Evolutionary conservation across 1,139 yeast genomes (phyloP).

Genomic region (Yarrowia galli): DNA sequence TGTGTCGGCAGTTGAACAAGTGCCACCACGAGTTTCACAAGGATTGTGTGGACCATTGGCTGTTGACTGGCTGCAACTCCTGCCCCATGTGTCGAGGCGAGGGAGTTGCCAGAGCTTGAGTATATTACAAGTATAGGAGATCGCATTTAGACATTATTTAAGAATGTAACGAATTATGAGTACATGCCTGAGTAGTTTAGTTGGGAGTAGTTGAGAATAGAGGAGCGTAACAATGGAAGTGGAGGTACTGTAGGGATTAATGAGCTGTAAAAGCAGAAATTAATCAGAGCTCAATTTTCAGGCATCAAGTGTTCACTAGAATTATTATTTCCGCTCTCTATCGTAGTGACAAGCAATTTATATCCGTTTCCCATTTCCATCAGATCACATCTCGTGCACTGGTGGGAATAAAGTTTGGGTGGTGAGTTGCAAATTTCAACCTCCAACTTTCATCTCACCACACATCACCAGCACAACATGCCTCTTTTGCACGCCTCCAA

Average conservation of each 20-base stretch:
- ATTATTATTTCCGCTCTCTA: no score
- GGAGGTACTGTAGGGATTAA: no score
- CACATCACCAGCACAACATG: conserved; percentile 55
- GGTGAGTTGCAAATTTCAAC: conserved; percentile 34
- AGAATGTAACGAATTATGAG: conserved; percentile 28
- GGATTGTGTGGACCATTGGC: conserved; percentile 65
- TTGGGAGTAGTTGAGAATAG: background rate
- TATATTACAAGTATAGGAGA: background rate
- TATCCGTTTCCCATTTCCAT: no score
- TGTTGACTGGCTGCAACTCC: conserved; percentile 60
- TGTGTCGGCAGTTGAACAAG: conserved; percentile 54
- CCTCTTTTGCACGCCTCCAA: conserved; percentile 85
- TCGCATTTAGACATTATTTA: conserved; percentile 19
- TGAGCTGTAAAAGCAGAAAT: no score
- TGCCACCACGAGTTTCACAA: conserved; percentile 62
- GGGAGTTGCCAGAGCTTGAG: conserved; percentile 50
- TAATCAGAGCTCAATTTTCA: no score
- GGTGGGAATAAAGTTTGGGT: background rate
- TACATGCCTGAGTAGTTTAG: background rate
- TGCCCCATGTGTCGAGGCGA: conserved; percentile 64
- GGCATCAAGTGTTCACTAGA: no score
- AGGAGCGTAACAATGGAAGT: no score
- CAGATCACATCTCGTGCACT: background rate
- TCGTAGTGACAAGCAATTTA: no score
- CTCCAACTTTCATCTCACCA: conserved; percentile 30